Percentiles rank a stretch among this genome's conserved stretches.
Conservation (phyloP, 768 basidiomycete species). For the Leccinellum luteum region DNA sequence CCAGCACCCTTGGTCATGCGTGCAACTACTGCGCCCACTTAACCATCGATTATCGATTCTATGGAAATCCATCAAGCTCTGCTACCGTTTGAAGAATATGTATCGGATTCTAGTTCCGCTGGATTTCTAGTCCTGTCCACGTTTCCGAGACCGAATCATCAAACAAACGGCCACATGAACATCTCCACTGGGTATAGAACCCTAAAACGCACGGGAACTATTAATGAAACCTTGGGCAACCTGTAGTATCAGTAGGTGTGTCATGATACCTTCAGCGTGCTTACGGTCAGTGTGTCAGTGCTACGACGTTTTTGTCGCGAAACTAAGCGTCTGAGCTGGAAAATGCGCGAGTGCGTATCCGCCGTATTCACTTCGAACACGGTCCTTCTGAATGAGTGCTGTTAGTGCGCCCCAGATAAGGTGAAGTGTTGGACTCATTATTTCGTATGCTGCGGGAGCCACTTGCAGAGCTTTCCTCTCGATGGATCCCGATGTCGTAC, state of each 20-base stretch:
- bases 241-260: background rate
- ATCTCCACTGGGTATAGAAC: background rate
- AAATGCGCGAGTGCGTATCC: background rate
- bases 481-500: slow-evolving; percentile 37
- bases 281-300: background rate
- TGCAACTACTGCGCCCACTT: background rate
- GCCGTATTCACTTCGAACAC: background rate
- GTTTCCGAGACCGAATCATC: background rate
- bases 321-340: background rate
- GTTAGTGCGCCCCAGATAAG: slow-evolving; percentile 38
- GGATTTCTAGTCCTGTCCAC: background rate
- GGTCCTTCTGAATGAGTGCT: background rate
- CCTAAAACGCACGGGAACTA: background rate
- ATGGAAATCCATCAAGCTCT: background rate
- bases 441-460: slow-evolving; percentile 43
- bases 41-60: background rate
- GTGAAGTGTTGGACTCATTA: slow-evolving; percentile 29
- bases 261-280: background rate
- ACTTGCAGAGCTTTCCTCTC: slow-evolving; percentile 55
- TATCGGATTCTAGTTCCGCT: background rate
- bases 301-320: background rate
- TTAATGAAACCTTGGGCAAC: background rate
- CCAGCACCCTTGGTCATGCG: too few relatives aligned
- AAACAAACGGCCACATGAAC: background rate
- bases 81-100: background rate